Base-by-base conservation (phyloP, 2,329 filamentous ascomycete species). In the Plectosphaerella sp. region DNA sequence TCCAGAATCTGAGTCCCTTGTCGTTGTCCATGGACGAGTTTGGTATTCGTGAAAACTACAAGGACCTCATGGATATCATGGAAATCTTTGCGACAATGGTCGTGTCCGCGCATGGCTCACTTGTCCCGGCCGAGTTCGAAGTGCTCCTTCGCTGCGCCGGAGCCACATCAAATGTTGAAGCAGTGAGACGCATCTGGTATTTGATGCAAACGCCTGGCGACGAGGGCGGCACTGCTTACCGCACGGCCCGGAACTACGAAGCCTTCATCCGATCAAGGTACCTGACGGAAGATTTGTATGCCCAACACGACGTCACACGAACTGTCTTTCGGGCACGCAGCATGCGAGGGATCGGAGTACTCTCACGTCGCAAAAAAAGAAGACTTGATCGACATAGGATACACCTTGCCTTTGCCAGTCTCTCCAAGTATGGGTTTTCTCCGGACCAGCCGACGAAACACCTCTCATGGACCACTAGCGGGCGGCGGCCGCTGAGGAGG, bases 251-350 rank as follows among this genome's bases (percentile, higher is more conserved):
- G 18, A 63, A 67, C 3, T 77, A 73, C 63, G 55, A 60, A 42
- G 79, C 80, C 54, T 80, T 73, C 56, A 58, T 78, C 55, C 72
- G 71, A 54, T 71, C 75, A 4, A 71, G 75, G 1, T 81, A 75
- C 58, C 58, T 78, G 46, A 70, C 71, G 0, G 70, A 78, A 18
- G 67, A 72, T 1, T 49, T 73, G 0, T 80, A 79, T 60, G 70
- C 72, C 28, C 72, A 77, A 47, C 72, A 72, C 37, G 72, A 79
- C 52, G 69, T 72, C 46, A 55, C 64, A 1, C 64, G 69, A 3
- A 65, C 75, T 24, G 68, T 71, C 18, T 59, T 75, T 36, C 62
- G 62, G 3, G 67, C 75, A 3, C 69, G 75, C 22, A 64, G 75
- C 47, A 54, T 72, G 25, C 28, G 28, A 33, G 28, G 28, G 8